Base-by-base conservation (phyloP, 768 basidiomycete species). In the Mycena floridula region DNA sequence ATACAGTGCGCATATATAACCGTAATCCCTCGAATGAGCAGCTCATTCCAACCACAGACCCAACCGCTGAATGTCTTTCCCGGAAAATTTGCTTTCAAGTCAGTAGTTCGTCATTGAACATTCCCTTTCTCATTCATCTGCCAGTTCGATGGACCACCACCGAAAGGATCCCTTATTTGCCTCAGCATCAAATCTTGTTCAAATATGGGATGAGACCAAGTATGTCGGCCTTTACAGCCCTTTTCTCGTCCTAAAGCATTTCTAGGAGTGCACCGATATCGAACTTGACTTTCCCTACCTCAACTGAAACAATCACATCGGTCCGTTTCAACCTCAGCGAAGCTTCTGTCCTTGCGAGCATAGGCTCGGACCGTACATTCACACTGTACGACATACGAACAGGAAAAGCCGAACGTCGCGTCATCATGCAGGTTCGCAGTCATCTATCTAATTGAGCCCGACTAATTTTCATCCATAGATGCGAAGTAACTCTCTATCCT, bases 191-290 rank as follows among this genome's bases (percentile, higher is more conserved):
- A 90, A 85, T 54, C 76, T 79, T 39, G 93, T 99, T 6, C 95
- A 98, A 61, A 76, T 99, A 52, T 99, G 96, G 96, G 96, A 99
- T 54, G 92, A 97, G 64, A 94, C 85, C 27, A 91, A 91, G 89
- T 91, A 44, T n/a, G 81, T 56, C 21, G 2, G 39, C 12, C 25
- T 36, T 23, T 25, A 25, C 32, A 25, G 37, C 35, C 32, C 13
- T 28, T 24, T 25, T 32, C 23, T 27, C 37, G n/a, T 26, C 37
- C 30, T 48, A 42, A 49, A 22, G 21, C n/a, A n/a, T 36, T 35
- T 46, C 3, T 47, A 91, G 89, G 72, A 90, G 82, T 44, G 79
- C 88, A 2, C 82, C 92, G 9, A 69, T 96, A 38, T 89, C 89
- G 15, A 88, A 92, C 47, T 74, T 96, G 45, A 85, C 85, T 2